Evolutionary conservation across 352 stramenopile genomes (phyloP).

Genomic region (Globisporangium mamillatum): DNA sequence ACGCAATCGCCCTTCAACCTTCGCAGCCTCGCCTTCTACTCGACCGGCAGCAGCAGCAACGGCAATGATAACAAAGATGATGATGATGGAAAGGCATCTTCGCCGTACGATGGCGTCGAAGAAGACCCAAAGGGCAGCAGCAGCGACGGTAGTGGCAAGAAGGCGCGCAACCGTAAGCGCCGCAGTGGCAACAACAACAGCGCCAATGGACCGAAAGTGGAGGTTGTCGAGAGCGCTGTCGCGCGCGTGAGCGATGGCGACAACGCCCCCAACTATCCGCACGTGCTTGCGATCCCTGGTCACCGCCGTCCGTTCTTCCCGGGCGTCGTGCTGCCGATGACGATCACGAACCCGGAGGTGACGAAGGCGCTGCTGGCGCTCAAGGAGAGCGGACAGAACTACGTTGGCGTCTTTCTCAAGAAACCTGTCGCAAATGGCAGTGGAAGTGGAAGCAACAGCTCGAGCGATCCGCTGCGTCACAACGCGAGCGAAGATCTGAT

Average conservation of each 20-base stretch:
- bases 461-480: slow-evolving; percentile 30
- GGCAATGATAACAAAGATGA: slow-evolving; percentile 21
- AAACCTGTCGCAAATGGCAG: slow-evolving; percentile 38
- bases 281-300: slow-evolving; percentile 76
- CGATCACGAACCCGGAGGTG: slow-evolving; percentile 79
- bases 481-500: slow-evolving; percentile 85
- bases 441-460: slow-evolving; percentile 4
- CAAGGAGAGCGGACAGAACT: slow-evolving; percentile 83
- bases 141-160: not conserved
- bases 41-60: slow-evolving; percentile 24
- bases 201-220: slow-evolving; percentile 27
- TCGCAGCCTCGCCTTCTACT: slow-evolving; percentile 20
- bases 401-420: slow-evolving; percentile 94
- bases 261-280: slow-evolving; percentile 60
- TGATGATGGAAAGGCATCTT: slow-evolving; percentile 21
- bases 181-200: slow-evolving; percentile 8
- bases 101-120: slow-evolving; percentile 16
- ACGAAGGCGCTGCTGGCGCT: slow-evolving; percentile 89
- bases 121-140: not conserved
- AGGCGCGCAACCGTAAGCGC: slow-evolving; percentile 1
- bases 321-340: slow-evolving; percentile 81
- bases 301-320: slow-evolving; percentile 81
- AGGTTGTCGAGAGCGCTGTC: slow-evolving; percentile 68
- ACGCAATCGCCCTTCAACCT: slow-evolving; percentile 3
- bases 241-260: slow-evolving; percentile 64